Evolutionary conservation across 495 filamentous ascomycete genomes (phyloP).

Genomic region (Durotheca rogersii): DNA sequence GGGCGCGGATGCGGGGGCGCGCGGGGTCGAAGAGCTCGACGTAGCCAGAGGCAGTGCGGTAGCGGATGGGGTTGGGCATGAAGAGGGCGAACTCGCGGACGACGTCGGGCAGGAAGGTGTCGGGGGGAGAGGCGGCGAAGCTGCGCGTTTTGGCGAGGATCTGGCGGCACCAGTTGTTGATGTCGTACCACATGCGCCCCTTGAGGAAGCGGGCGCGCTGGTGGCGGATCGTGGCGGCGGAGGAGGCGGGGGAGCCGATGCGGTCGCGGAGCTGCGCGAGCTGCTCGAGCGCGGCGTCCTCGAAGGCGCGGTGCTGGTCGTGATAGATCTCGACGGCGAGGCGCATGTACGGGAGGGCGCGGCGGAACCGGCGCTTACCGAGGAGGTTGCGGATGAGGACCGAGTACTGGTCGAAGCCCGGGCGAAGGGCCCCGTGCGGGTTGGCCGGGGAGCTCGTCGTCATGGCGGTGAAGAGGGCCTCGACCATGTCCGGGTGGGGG

Average conservation of each 20-base stretch:
- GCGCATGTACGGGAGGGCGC: constrained; percentile 30
- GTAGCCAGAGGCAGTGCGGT: constrained; percentile 34
- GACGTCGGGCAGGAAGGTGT: constrained; percentile 38
- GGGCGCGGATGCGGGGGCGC: neutral
- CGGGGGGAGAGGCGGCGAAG: neutral
- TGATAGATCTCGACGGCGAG: constrained; percentile 30
- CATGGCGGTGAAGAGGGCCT: constrained; percentile 41
- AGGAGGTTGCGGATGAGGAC: constrained; percentile 36
- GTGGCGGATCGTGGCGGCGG: constrained; percentile 8
- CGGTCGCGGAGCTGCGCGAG: constrained; percentile 16
- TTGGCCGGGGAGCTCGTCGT: constrained; percentile 25
- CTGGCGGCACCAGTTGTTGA: constrained; percentile 24
- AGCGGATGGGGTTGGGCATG: constrained; percentile 41
- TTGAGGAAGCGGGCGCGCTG: constrained; percentile 26
- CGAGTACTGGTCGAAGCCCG: constrained; percentile 35
- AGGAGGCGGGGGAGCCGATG: neutral
- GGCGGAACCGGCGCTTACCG: constrained; percentile 11
- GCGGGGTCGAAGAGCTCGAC: constrained; percentile 25
- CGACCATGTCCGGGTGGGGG: constrained; percentile 17
- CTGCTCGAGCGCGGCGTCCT: constrained; percentile 37
- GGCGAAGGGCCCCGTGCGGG: constrained; percentile 32
- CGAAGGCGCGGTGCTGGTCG: constrained; percentile 28
- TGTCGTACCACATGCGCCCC: constrained; percentile 30
- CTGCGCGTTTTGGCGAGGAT: constrained; percentile 26
- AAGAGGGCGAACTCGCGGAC: constrained; percentile 54